Conservation (phyloP, 495 filamentous ascomycete species). For the Neurospora sublineolata region DNA sequence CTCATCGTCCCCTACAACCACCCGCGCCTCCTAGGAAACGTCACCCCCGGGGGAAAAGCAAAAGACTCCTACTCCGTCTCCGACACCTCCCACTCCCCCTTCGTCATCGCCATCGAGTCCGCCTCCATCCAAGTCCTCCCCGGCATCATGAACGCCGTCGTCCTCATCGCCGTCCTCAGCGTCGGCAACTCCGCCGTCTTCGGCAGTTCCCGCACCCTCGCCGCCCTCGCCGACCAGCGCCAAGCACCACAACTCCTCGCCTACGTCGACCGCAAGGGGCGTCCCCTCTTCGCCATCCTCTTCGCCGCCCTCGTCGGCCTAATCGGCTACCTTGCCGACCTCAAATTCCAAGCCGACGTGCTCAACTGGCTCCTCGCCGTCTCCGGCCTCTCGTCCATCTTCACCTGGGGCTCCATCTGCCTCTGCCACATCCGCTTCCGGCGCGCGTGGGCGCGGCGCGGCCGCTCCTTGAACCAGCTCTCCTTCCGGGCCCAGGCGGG, state of each 20-base stretch:
- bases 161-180: slow-evolving; percentile 76
- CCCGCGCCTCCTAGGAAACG: slow-evolving; percentile 41
- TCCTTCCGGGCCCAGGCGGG: slow-evolving; percentile 74
- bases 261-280: slow-evolving; percentile 76
- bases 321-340: slow-evolving; percentile 67
- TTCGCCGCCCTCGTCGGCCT: slow-evolving; percentile 61
- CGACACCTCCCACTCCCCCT: slow-evolving; percentile 70
- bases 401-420: slow-evolving; percentile 91
- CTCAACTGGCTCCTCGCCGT: slow-evolving; percentile 86
- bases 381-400: slow-evolving; percentile 77
- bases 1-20: slow-evolving; percentile 64
- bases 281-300: slow-evolving; percentile 63
- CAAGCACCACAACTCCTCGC: slow-evolving; percentile 66
- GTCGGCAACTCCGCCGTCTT: slow-evolving; percentile 84
- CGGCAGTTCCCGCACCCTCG: slow-evolving; percentile 75
- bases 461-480: slow-evolving; percentile 60
- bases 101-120: slow-evolving; percentile 77
- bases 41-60: neutral
- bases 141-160: slow-evolving; percentile 82
- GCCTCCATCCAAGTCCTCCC: slow-evolving; percentile 66
- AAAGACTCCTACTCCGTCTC: slow-evolving; percentile 25
- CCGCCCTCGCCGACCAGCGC: slow-evolving; percentile 73
- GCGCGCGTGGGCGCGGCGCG: slow-evolving; percentile 57
- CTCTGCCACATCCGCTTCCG: slow-evolving; percentile 89
- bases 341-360: slow-evolving; percentile 47